These are phyloP conservation scores for Arabis alpina DNA, from an alignment of 345 rosid genomes.

Conservation along the genomic window DNA sequence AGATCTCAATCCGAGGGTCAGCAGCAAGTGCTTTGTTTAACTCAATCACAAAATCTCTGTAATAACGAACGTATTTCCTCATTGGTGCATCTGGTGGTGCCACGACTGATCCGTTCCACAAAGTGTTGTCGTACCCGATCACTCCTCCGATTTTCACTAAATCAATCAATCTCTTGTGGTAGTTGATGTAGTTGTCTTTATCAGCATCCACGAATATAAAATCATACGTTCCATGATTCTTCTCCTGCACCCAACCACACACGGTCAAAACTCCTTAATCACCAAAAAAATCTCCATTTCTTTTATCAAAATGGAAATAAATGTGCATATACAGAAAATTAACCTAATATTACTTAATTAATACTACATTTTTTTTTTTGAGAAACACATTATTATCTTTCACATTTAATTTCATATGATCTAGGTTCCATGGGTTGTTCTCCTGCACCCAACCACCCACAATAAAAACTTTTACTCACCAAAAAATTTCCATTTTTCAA, in stretches of 20 bases:
- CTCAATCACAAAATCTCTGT: conserved; percentile 89
- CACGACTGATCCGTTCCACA: conserved; percentile 95
- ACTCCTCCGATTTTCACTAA: conserved; percentile 87
- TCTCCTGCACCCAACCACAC: conserved; percentile 55
- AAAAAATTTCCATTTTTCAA: too few relatives aligned
- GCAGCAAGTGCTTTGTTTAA: conserved; percentile 96
- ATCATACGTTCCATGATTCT: conserved; percentile 74
- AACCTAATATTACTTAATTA: too few relatives aligned
- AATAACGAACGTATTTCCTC: conserved; percentile 85
- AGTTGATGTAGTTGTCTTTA: conserved; percentile 92
- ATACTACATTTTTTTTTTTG: too few relatives aligned
- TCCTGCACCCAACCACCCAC: too few relatives aligned
- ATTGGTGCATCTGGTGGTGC: conserved; percentile 84
- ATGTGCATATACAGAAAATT: neutral
- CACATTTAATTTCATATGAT: too few relatives aligned
- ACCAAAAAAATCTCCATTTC: too few relatives aligned
- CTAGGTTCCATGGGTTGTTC: too few relatives aligned
- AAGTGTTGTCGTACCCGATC: conserved; percentile 96
- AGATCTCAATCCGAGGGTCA: conserved; percentile 96
- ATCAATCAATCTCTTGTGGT: conserved; percentile 83
- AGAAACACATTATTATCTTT: too few relatives aligned
- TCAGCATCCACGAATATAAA: conserved; percentile 98
- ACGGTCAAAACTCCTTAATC: neutral
- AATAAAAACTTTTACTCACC: too few relatives aligned
- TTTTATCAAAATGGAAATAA: too few relatives aligned